Percentiles rank a stretch among this genome's conserved stretches.
Conservation (phyloP, 169 alveolate genomes). For the Babesia caballi region DNA sequence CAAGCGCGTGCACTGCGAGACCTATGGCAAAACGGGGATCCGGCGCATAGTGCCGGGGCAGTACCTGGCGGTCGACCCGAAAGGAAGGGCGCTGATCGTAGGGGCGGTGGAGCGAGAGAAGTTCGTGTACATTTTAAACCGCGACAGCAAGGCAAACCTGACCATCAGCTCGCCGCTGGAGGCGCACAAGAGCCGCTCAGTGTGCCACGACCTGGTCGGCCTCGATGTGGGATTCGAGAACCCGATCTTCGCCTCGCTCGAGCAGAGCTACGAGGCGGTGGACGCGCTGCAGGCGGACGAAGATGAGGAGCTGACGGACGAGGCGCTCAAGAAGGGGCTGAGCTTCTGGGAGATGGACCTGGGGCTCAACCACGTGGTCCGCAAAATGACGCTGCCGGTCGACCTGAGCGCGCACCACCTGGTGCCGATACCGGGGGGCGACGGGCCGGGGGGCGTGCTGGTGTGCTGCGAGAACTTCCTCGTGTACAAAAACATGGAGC, state of each 20-base stretch:
- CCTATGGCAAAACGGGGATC: conserved; percentile 95
- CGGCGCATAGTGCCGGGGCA: conserved; percentile 97
- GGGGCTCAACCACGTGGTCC: conserved; percentile 97
- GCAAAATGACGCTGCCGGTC: conserved; percentile 83
- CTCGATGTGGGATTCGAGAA: conserved; percentile 94
- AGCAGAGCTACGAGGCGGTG: conserved; percentile 84
- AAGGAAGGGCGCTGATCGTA: conserved; percentile 98
- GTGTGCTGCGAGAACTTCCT: conserved; percentile 95
- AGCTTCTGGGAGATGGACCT: conserved; percentile 98
- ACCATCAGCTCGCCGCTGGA: conserved; percentile 96
- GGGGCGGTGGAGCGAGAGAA: conserved; percentile 98
- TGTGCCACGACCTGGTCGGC: conserved; percentile 91
- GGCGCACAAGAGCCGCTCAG: conserved; percentile 93
- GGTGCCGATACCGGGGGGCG: conserved; percentile 92
- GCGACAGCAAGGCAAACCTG: conserved; percentile 90
- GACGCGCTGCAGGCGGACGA: conserved; percentile 83
- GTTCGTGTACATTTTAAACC: conserved; percentile 94
- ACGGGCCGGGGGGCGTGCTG: conserved; percentile 97
- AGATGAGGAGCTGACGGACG: conserved; percentile 66
- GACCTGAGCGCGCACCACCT: conserved; percentile 88
- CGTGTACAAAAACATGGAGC: conserved; percentile 90
- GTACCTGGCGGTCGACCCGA: conserved; percentile 98
- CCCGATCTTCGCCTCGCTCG: conserved; percentile 97
- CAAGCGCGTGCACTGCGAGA: conserved; percentile 93
- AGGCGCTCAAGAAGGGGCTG: conserved; percentile 84